Percentiles rank a stretch among this genome's conserved stretches.
phyloP scores from a whole-genome alignment of 345 rosid genomes.

The Rhizophora mangle region DNA sequence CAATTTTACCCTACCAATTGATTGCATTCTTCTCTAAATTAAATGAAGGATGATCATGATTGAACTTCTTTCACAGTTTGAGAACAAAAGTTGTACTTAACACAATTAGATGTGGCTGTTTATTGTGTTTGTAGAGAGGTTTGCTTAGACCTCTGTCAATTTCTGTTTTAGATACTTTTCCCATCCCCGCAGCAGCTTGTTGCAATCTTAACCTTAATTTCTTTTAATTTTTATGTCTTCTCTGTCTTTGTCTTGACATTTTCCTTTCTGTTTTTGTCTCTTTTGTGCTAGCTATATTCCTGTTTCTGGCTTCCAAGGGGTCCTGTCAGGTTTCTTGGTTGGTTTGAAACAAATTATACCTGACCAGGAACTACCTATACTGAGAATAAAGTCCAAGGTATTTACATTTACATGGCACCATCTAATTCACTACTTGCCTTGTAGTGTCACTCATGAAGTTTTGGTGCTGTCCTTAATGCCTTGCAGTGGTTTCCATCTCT shows the following conservation, averaged over 20 bases:
- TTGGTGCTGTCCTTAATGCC: slow-evolving; percentile 18
- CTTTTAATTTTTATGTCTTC: neutral
- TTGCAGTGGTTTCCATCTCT: slow-evolving; percentile 96
- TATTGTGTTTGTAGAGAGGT: neutral
- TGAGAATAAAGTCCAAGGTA: slow-evolving; percentile 91
- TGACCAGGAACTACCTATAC: slow-evolving; percentile 73
- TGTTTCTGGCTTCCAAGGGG: slow-evolving; percentile 87
- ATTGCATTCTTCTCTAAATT: no score
- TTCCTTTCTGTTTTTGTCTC: slow-evolving; percentile 11
- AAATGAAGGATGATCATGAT: no score
- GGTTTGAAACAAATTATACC: slow-evolving; percentile 94
- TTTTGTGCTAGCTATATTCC: slow-evolving; percentile 73
- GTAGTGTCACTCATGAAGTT: neutral
- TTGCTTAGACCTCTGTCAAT: neutral
- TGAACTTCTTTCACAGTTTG: no score
- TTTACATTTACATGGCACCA: neutral
- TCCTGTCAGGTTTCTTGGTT: slow-evolving; percentile 82
- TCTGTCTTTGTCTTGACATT: neutral
- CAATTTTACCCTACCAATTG: no score
- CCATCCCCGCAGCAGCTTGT: no score
- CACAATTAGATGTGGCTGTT: neutral
- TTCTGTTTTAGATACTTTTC: neutral
- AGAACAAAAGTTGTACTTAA: neutral
- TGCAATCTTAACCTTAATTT: no score
- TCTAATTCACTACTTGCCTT: slow-evolving; percentile 4